phyloP scores from a whole-genome alignment of 495 filamentous ascomycete species.

The Apodospora peruviana region DNA sequence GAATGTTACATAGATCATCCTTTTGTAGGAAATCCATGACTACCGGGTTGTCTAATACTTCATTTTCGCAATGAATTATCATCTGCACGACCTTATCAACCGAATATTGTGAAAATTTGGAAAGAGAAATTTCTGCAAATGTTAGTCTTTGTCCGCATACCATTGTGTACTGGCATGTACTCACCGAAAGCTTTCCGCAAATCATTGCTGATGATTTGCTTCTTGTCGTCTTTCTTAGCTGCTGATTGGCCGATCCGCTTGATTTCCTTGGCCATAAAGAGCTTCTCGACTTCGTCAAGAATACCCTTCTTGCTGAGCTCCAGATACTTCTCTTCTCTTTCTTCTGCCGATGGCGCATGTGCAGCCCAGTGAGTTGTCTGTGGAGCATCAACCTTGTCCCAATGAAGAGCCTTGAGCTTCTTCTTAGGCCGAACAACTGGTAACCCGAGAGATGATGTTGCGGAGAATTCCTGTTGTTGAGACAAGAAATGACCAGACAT shows the following conservation, averaged over 20 bases:
- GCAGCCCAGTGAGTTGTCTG: conserved; percentile 94
- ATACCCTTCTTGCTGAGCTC: conserved; percentile 91
- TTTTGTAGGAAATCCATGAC: conserved; percentile 96
- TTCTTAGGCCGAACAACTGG: conserved; percentile 88
- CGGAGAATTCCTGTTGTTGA: conserved; percentile 33
- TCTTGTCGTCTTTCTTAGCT: conserved; percentile 82
- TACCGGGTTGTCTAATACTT: conserved; percentile 86
- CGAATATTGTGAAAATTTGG: conserved; percentile 78
- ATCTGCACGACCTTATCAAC: conserved; percentile 81
- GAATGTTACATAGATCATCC: conserved; percentile 84
- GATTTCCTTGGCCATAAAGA: conserved; percentile 96
- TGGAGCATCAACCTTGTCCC: conserved; percentile 95
- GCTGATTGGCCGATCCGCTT: conserved; percentile 69
- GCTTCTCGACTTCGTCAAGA: conserved; percentile 91
- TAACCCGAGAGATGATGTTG: conserved; percentile 43
- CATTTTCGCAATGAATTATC: conserved; percentile 91
- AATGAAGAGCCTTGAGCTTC: conserved; percentile 98
- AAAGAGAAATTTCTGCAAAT: conserved; percentile 69
- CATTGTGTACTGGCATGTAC: conserved; percentile 4
- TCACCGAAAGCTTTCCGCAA: conserved; percentile 80
- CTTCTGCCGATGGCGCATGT: conserved; percentile 73
- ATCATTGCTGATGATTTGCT: conserved; percentile 91
- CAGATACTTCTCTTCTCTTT: conserved; percentile 89
- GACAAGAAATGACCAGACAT: conserved; percentile 49
- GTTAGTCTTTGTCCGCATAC: conserved; percentile 13